phyloP scores from a whole-genome alignment of 768 basidiomycete species.

The Rhodosporidiobolus odoratus region DNA sequence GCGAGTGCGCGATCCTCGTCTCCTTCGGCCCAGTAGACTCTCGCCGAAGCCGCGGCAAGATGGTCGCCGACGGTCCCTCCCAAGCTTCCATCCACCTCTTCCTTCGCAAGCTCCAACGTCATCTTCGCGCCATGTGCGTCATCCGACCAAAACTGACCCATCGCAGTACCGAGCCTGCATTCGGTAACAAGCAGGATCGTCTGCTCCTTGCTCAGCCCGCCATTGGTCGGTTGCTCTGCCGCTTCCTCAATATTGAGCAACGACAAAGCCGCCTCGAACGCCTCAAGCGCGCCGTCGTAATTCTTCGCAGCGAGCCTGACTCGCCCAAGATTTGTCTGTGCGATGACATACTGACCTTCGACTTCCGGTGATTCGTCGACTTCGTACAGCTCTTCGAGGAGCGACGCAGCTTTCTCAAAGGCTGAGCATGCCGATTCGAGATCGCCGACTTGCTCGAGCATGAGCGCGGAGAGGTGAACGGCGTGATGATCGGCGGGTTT shows the following conservation, averaged over 20 bases:
- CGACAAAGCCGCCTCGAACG: constrained; percentile 67
- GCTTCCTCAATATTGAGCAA: constrained; percentile 54
- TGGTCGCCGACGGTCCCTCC: constrained; percentile 4
- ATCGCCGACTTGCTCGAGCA: constrained; percentile 78
- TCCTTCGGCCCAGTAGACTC: constrained; percentile 19
- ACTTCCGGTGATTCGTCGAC: constrained; percentile 70
- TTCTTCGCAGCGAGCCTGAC: constrained; percentile 60
- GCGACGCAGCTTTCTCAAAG: constrained; percentile 59
- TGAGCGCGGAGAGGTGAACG: constrained; percentile 72
- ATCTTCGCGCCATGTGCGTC: constrained; percentile 61
- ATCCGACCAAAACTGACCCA: constrained; percentile 64
- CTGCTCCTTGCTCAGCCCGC: constrained; percentile 17
- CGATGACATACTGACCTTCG: constrained; percentile 72
- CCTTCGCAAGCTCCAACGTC: constrained; percentile 63
- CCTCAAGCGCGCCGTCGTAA: constrained; percentile 60
- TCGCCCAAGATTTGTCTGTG: constrained; percentile 75
- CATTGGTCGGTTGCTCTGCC: constrained; percentile 36
- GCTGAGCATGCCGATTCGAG: constrained; percentile 57
- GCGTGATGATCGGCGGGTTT: constrained; percentile 66
- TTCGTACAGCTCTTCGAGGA: constrained; percentile 85
- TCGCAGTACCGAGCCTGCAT: constrained; percentile 58
- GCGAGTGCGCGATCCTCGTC: constrained; percentile 29
- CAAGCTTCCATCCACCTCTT: constrained; percentile 45
- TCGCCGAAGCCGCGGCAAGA: background rate
- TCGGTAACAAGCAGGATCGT: constrained; percentile 42